phyloP scores from a whole-genome alignment of 495 filamentous ascomycete species.

The Talaromyces proteolyticus region DNA sequence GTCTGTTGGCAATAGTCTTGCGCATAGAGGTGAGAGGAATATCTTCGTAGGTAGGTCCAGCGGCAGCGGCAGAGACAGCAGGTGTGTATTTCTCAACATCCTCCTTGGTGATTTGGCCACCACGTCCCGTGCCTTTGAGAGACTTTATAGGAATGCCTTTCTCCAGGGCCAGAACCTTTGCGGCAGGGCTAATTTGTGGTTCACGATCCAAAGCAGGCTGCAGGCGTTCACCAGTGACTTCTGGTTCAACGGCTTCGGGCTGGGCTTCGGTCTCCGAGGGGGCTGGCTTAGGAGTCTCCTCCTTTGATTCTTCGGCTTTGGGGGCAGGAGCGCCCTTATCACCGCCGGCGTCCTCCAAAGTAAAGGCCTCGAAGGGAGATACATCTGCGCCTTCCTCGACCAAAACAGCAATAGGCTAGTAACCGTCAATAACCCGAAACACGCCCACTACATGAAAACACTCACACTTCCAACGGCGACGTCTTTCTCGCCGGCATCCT shows the following conservation, averaged over 20 bases:
- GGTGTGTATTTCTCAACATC: constrained; percentile 84
- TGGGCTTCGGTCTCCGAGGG: constrained; percentile 47
- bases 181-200: constrained; percentile 63
- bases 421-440: constrained; percentile 20
- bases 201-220: constrained; percentile 79
- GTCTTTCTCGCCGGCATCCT: constrained; percentile 91
- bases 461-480: constrained; percentile 91
- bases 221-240: constrained; percentile 67
- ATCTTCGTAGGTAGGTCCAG: constrained; percentile 72
- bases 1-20: constrained; percentile 91
- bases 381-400: constrained; percentile 88
- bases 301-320: constrained; percentile 45
- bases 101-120: constrained; percentile 83
- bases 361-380: constrained; percentile 82
- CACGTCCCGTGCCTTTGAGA: constrained; percentile 83
- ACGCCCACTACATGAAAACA: constrained; percentile 12
- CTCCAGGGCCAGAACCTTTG: constrained; percentile 79
- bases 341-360: constrained; percentile 83
- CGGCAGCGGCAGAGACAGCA: constrained; percentile 39
- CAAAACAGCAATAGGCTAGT: constrained; percentile 89
- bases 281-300: constrained; percentile 53
- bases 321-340: constrained; percentile 55
- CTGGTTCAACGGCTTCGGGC: constrained; percentile 61
- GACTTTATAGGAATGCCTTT: constrained; percentile 71
- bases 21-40: constrained; percentile 87